These are phyloP conservation scores for Trichaptum fuscoviolaceum DNA, from an alignment of 768 basidiomycete genomes.

Conservation along the genomic window DNA sequence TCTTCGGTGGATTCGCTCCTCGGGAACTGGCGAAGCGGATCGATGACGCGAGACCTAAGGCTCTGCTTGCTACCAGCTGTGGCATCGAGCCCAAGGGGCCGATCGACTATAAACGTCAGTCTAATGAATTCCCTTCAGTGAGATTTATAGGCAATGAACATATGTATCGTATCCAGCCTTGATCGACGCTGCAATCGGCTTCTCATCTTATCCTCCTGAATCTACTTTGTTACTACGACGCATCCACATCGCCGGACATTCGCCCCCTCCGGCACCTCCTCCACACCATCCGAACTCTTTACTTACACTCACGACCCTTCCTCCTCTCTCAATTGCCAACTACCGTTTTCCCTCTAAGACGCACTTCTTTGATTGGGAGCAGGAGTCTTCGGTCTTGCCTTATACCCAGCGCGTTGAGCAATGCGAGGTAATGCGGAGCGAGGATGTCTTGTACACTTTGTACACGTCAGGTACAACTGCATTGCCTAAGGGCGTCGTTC, in stretches of 20 bases:
- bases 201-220: background rate
- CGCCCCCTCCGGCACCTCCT: background rate
- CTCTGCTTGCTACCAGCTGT: conserved; percentile 2
- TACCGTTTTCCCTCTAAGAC: background rate
- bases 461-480: conserved; percentile 3
- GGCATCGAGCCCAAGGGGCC: conserved; percentile 1
- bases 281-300: background rate
- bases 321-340: background rate
- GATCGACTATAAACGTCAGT: conserved; percentile 4
- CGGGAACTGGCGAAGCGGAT: conserved; percentile 4
- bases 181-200: background rate
- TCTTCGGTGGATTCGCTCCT: conserved; percentile 2
- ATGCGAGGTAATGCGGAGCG: conserved; percentile 4
- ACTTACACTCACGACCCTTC: background rate
- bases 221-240: background rate
- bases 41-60: conserved; percentile 1
- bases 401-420: background rate
- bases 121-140: background rate
- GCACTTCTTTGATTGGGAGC: conserved; percentile 1
- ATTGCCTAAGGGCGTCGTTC: conserved; percentile 1
- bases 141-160: background rate
- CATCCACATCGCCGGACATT: background rate
- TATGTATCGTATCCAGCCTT: background rate
- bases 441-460: conserved; percentile 2
- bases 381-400: background rate